A percentile compares a stretch with the other conserved stretches of the same genome.
phyloP scores from a whole-genome alignment of 2,329 filamentous ascomycete genomes.

The Ceratocystis lukuohia region DNA sequence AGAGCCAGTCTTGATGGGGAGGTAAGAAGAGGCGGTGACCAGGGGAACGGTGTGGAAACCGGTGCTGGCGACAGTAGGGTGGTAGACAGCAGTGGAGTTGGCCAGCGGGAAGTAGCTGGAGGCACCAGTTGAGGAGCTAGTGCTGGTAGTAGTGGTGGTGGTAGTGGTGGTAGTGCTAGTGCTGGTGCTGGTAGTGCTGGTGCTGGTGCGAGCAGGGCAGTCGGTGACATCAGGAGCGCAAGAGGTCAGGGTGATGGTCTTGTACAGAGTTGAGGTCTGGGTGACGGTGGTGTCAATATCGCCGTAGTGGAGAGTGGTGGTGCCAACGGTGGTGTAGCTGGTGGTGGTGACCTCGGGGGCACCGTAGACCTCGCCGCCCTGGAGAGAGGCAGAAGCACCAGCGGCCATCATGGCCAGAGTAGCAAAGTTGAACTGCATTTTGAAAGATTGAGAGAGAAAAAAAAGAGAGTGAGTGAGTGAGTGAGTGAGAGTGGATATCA shows the following conservation, averaged over 20 bases:
- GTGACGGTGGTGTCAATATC: constrained; percentile 17
- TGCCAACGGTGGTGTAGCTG: constrained; percentile 7
- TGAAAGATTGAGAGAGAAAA: neutral
- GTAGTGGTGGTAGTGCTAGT: neutral
- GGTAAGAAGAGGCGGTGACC: constrained; percentile 14
- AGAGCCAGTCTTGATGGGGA: constrained; percentile 12
- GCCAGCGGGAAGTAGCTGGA: constrained; percentile 16
- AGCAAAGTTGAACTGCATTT: constrained; percentile 19
- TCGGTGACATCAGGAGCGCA: constrained; percentile 20
- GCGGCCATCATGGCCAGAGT: constrained; percentile 16
- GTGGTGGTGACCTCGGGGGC: neutral
- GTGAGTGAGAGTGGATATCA: constrained; percentile 2
- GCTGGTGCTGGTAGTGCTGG: neutral
- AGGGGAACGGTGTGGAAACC: constrained; percentile 16
- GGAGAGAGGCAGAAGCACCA: constrained; percentile 7
- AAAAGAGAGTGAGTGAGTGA: neutral
- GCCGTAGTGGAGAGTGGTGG: constrained; percentile 8
- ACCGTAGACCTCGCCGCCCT: constrained; percentile 1
- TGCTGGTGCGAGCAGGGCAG: constrained; percentile 16
- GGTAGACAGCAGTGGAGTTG: constrained; percentile 14
- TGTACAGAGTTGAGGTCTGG: constrained; percentile 19
- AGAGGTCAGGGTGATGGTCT: constrained; percentile 20
- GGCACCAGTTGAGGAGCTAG: constrained; percentile 2
- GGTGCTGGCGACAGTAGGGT: constrained; percentile 11
- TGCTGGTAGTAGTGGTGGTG: neutral